Evolutionary conservation across 1,284 basidiomycete genomes (phyloP).

Genomic region (Caloboletus firmus): DNA sequence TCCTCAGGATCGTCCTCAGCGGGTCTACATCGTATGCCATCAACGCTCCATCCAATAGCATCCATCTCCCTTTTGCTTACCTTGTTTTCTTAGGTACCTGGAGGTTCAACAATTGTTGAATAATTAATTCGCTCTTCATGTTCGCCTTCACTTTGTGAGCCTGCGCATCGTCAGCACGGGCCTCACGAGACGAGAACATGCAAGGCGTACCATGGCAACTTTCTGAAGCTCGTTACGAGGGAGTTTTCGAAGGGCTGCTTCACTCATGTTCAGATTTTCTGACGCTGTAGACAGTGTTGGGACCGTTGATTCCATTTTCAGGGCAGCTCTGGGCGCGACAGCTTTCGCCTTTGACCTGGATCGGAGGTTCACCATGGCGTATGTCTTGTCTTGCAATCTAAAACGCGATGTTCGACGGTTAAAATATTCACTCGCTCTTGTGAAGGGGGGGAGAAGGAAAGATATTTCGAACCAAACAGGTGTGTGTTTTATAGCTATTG

Average conservation of each 20-base stretch:
- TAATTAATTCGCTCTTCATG: slow-evolving; percentile 29
- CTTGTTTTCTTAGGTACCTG: slow-evolving; percentile 7
- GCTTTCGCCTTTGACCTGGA: slow-evolving; percentile 8
- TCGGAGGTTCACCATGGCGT: slow-evolving; percentile 12
- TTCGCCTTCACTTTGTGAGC: slow-evolving; percentile 28
- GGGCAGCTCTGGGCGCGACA: not conserved
- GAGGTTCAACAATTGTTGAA: slow-evolving; percentile 18
- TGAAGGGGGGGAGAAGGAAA: too few relatives aligned
- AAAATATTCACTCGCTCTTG: not conserved
- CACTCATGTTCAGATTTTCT: slow-evolving; percentile 4
- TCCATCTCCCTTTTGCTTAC: slow-evolving; percentile 5
- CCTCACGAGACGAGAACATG: not conserved
- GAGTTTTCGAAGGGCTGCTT: slow-evolving; percentile 26
- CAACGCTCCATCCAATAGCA: not conserved
- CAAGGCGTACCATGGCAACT: slow-evolving; percentile 26
- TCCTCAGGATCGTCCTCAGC: slow-evolving; percentile 11
- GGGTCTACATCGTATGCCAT: slow-evolving; percentile 9
- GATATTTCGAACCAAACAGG: not conserved
- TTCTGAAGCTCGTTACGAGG: slow-evolving; percentile 30
- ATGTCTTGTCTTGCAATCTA: not conserved
- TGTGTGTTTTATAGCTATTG: slow-evolving; percentile 14
- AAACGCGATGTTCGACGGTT: not conserved
- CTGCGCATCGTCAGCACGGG: slow-evolving; percentile 12
- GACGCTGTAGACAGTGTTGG: not conserved
- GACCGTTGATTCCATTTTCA: not conserved